Evolutionary conservation across 2,329 filamentous ascomycete genomes (phyloP), one percentile per base, ranked within the genome.

Genomic region (Sporothrix sp.): DNA sequence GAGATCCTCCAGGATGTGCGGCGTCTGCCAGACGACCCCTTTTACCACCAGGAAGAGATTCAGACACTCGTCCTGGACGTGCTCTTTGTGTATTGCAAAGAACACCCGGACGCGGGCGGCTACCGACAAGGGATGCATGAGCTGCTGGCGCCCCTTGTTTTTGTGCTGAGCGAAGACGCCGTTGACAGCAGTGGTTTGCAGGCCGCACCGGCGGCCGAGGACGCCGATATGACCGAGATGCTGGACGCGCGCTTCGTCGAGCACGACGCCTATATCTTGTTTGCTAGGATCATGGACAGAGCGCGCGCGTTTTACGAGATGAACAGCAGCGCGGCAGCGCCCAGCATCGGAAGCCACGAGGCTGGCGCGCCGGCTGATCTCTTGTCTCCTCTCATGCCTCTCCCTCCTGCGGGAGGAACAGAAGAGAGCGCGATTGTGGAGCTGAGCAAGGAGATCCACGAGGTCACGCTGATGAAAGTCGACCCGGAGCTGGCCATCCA

Each of bases 101-200:
- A 94, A 48, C 87, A 97, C 61, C 87, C 87, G 2, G 81, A 84
- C 58, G 76, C 88, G 49, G 88, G 88, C 14, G 89, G 81, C 16
- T 98, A 98, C 64, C 81, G 93, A n/a, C 93, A 98, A 69, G 93
- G 93, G 10, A 98, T 98, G 91, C 93, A 98, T 64, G 93, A 98
- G 67, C 72, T 98, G 38, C 73, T 97, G 13, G 93, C 93, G 0
- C 90, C 93, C 0, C 81, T 98, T 33, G 71, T 96, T 7, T 88
- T 88, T 75, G 85, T 88, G 2, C 71, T 97, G 6, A 81, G 90
- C 58, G 75, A 83, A 58, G 93, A 98, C 68, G 84, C 90, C 7
- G 71, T 95, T 48, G 64, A 66, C 3, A 59, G 11, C 28, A 36
- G 16, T 28, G 21, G 14, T 7, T 7, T 20, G 61, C 66, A 38